phyloP scores from a whole-genome alignment of 345 rosid species.

The Arabidopsis arenosa region DNA sequence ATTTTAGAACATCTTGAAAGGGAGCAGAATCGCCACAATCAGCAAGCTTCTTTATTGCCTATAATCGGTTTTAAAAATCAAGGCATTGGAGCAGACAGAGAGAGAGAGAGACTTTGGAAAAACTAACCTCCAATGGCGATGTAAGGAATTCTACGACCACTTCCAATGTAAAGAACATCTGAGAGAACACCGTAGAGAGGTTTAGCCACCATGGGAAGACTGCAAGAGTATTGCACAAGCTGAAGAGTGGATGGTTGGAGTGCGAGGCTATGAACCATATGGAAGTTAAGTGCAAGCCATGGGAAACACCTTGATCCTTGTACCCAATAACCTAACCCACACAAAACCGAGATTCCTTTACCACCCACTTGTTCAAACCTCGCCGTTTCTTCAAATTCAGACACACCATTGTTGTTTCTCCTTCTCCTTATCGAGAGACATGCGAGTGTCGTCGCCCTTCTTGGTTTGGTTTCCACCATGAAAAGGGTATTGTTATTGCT shows the following conservation, averaged over 20 bases:
- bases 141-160: constrained; percentile 85
- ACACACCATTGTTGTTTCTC: constrained; percentile 41
- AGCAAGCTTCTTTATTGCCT: not conserved
- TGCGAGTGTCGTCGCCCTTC: constrained; percentile 35
- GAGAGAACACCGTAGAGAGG: constrained; percentile 86
- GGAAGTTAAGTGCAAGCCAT: constrained; percentile 90
- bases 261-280: constrained; percentile 73
- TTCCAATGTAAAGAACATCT: constrained; percentile 71
- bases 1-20: constrained; percentile 29
- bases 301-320: constrained; percentile 96
- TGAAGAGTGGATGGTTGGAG: constrained; percentile 78
- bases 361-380: constrained; percentile 51
- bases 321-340: constrained; percentile 90
- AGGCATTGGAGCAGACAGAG: not conserved
- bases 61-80: not conserved
- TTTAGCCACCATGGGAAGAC: constrained; percentile 90
- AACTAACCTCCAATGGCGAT: constrained; percentile 83
- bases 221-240: constrained; percentile 80
- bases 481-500: constrained; percentile 33
- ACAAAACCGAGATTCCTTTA: constrained; percentile 58
- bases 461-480: constrained; percentile 37
- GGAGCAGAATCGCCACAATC: not conserved
- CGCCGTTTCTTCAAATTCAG: constrained; percentile 37
- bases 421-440: constrained; percentile 49
- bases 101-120: not conserved